A percentile compares a stretch with the other conserved stretches of the same genome.
These are phyloP conservation scores for Zoysia matrella DNA, from an alignment of 202 grass and related monocot genomes.

Conservation along the genomic window DNA sequence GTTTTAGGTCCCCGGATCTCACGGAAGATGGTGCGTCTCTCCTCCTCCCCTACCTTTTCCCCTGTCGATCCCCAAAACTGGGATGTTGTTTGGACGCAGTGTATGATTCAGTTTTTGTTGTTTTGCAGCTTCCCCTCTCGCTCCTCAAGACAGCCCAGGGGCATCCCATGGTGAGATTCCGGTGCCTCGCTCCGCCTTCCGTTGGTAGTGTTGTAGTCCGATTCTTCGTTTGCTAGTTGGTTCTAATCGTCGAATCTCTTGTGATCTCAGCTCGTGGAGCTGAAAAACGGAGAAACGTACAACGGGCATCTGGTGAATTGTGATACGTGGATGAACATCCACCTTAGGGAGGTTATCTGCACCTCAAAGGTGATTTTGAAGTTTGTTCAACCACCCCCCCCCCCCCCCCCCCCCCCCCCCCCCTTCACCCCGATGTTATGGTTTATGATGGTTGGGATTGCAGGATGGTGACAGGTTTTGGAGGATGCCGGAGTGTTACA, in stretches of 20 bases:
- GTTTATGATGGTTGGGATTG: slow-evolving; percentile 39
- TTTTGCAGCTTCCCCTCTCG: slow-evolving; percentile 86
- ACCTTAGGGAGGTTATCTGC: slow-evolving; percentile 97
- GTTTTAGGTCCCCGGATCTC: slow-evolving; percentile 31
- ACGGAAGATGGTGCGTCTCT: slow-evolving; percentile 49
- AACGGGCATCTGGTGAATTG: slow-evolving; percentile 53
- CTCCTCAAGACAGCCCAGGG: slow-evolving; percentile 99
- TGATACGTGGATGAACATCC: slow-evolving; percentile 99
- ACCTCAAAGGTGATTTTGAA: slow-evolving; percentile 80
- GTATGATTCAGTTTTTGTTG: slow-evolving; percentile 37
- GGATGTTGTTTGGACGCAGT: slow-evolving; percentile 8
- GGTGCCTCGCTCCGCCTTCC: not conserved
- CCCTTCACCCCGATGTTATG: too few relatives aligned
- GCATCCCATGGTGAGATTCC: slow-evolving; percentile 89
- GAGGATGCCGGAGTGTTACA: slow-evolving; percentile 99
- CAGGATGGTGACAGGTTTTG: slow-evolving; percentile 98
- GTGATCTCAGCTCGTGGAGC: slow-evolving; percentile 76
- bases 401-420: too few relatives aligned
- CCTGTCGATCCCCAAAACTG: slow-evolving; percentile 36
- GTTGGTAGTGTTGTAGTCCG: not conserved
- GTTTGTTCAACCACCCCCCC: too few relatives aligned
- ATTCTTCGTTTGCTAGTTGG: not conserved
- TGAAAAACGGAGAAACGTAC: slow-evolving; percentile 1
- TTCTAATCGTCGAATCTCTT: not conserved
- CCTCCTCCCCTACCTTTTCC: not conserved